These are phyloP conservation scores for Platanus orientalis DNA, from an alignment of 164 flowering plant genomes.

Conservation along the genomic window DNA sequence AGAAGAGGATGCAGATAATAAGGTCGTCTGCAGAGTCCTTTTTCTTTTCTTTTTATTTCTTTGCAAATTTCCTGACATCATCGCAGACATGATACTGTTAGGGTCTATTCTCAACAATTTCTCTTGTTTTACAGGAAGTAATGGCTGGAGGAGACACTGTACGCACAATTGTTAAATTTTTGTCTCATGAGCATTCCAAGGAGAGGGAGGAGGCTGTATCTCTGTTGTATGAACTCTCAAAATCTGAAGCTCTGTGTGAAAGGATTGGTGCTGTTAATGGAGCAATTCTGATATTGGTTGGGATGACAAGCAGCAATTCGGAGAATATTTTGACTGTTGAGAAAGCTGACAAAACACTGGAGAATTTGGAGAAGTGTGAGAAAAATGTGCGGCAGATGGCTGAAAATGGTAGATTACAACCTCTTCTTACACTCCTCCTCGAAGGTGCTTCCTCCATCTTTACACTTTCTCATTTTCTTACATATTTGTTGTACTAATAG, in stretches of 20 bases:
- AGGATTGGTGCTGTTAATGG: slow-evolving; percentile 87
- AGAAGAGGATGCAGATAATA: slow-evolving; percentile 72
- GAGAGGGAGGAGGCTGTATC: slow-evolving; percentile 91
- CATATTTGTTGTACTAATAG: too few relatives aligned
- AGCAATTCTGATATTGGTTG: slow-evolving; percentile 82
- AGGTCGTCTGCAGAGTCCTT: slow-evolving; percentile 48
- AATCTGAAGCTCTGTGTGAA: slow-evolving; percentile 68
- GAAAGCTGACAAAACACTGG: slow-evolving; percentile 80
- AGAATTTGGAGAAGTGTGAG: slow-evolving; percentile 76
- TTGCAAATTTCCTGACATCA: background rate
- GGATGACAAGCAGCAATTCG: slow-evolving; percentile 91
- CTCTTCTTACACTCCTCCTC: slow-evolving; percentile 70
- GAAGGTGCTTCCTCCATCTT: slow-evolving; percentile 50
- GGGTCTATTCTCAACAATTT: slow-evolving; percentile 12
- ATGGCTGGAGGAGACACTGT: slow-evolving; percentile 79
- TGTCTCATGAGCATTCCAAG: slow-evolving; percentile 73
- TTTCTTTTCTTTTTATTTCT: too few relatives aligned
- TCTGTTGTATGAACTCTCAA: slow-evolving; percentile 85
- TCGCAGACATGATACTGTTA: slow-evolving; percentile 4
- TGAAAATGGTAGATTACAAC: slow-evolving; percentile 87
- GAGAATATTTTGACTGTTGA: slow-evolving; percentile 71
- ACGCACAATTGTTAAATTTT: slow-evolving; percentile 81
- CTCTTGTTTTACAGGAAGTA: slow-evolving; percentile 52
- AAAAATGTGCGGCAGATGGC: slow-evolving; percentile 95
- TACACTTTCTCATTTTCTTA: background rate